Evolutionary conservation across 441 rosid genomes (phyloP), one percentile per base, ranked within the genome.

Genomic region (Syzygium malaccense): DNA sequence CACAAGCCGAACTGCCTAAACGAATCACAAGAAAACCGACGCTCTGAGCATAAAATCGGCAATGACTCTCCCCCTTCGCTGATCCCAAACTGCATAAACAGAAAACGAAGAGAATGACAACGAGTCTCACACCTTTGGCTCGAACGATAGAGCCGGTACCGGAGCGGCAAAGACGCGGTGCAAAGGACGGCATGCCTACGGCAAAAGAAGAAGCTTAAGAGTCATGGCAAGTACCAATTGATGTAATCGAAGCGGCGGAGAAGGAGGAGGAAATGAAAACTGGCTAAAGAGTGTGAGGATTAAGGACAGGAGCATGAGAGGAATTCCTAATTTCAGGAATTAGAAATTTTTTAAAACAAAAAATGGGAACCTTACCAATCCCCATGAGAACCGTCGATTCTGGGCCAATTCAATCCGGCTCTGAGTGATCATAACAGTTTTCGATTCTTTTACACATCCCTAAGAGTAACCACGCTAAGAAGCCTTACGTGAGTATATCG

Each of bases 191-290:
- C 80, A 60, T 5, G 84, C 94, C 93, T 62, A 91, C 89, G 91
- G 92, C 91, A 86, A 92, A 92, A 85, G 94, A 91, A 87, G 92
- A 89, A 17, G 96, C 92, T 93, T 93, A 95, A 93, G 93, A 90
- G 92, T 87, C 98, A 94, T 95, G 49, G 92, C 37, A 66, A 62
- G 49, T 15, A 18, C 60, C 30, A 2, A 12, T 51, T 86, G 55
- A 75, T 12, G 14, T 57, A 68, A 68, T 45, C 79, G 48, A 68
- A 19, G 48, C 4, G 28, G 79, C 4, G 28, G 68, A 14, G 28
- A 33, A 14, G 30, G 0, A 11, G 79, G 79, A 71, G 23, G 80
- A 71, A 71, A 33, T 71, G 80, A 71, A 37, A 71, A 20, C 49
- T 71, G 15, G 48, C 23, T 3, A 3, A 58, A 68, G 80, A 87